phyloP scores from a whole-genome alignment of 805 yeast species.

The Sporopachydermia quercuum region DNA sequence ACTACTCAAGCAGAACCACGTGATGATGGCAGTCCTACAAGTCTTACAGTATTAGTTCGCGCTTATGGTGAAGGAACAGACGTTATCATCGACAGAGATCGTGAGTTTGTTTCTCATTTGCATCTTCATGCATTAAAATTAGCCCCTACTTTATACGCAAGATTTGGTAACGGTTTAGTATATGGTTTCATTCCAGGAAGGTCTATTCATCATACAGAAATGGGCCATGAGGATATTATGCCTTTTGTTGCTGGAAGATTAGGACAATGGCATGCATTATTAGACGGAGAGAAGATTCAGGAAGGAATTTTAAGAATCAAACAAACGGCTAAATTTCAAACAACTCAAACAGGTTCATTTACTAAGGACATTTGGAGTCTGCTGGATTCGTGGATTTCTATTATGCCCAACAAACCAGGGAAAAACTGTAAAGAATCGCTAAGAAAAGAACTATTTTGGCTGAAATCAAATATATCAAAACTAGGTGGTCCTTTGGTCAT shows the following conservation, averaged over 20 bases:
- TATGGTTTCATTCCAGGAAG: conserved; percentile 58
- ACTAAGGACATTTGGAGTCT: conserved; percentile 43
- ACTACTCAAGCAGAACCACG: not conserved
- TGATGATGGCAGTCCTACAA: conserved; percentile 6
- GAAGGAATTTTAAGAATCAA: conserved; percentile 28
- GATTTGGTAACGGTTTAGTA: conserved; percentile 58
- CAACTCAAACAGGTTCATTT: conserved; percentile 14
- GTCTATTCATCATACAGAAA: conserved; percentile 40
- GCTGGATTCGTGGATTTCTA: conserved; percentile 44
- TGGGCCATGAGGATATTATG: conserved; percentile 31
- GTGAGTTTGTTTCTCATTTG: conserved; percentile 60
- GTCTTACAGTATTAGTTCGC: conserved; percentile 38
- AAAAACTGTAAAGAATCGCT: conserved; percentile 21
- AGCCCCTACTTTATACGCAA: conserved; percentile 55
- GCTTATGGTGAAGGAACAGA: conserved; percentile 66
- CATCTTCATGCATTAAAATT: conserved; percentile 41
- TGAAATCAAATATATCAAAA: conserved; percentile 23
- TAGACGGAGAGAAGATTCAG: conserved; percentile 32
- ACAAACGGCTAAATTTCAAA: conserved; percentile 12
- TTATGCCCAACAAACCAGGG: conserved; percentile 33
- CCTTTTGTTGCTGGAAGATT: conserved; percentile 48
- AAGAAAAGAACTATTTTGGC: conserved; percentile 39
- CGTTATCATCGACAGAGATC: conserved; percentile 54
- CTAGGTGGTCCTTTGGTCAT: conserved; percentile 40
- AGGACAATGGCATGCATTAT: conserved; percentile 53